These are phyloP conservation scores for Phylloporus arenicola DNA, from an alignment of 768 basidiomycete species.

Conservation along the genomic window DNA sequence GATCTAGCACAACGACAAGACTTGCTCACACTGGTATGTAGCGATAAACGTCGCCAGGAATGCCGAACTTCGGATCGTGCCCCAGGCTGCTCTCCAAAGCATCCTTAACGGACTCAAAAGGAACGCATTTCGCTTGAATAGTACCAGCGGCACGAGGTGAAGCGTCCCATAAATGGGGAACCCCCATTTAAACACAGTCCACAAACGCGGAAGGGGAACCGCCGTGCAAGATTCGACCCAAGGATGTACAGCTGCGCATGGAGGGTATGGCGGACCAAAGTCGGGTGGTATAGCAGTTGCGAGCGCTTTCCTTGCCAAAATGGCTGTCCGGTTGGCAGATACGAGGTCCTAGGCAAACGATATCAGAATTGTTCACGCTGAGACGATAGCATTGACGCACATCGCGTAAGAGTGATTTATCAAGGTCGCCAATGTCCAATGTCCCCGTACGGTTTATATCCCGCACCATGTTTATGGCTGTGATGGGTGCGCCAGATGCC, in stretches of 20 bases:
- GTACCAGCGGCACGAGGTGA: conserved; percentile 80
- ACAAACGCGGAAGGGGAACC: conserved; percentile 54
- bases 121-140: conserved; percentile 74
- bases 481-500: conserved; percentile 58
- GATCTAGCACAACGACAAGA: background rate
- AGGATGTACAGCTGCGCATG: conserved; percentile 79
- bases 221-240: conserved; percentile 46
- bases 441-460: conserved; percentile 52
- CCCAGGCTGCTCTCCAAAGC: conserved; percentile 57
- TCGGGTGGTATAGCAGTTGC: conserved; percentile 31
- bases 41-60: conserved; percentile 83
- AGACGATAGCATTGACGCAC: conserved; percentile 31
- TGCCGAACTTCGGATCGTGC: conserved; percentile 77
- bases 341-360: conserved; percentile 46
- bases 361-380: background rate
- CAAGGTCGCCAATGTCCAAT: conserved; percentile 53
- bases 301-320: conserved; percentile 42
- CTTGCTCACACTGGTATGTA: conserved; percentile 69
- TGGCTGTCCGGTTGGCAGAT: conserved; percentile 41
- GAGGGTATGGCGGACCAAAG: conserved; percentile 48
- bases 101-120: conserved; percentile 60
- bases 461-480: conserved; percentile 56
- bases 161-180: conserved; percentile 81
- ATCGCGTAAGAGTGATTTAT: conserved; percentile 44
- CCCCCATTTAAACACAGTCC: conserved; percentile 80